These are phyloP conservation scores for Daldinia grandis DNA, from an alignment of 495 filamentous ascomycete genomes.

Conservation along the genomic window DNA sequence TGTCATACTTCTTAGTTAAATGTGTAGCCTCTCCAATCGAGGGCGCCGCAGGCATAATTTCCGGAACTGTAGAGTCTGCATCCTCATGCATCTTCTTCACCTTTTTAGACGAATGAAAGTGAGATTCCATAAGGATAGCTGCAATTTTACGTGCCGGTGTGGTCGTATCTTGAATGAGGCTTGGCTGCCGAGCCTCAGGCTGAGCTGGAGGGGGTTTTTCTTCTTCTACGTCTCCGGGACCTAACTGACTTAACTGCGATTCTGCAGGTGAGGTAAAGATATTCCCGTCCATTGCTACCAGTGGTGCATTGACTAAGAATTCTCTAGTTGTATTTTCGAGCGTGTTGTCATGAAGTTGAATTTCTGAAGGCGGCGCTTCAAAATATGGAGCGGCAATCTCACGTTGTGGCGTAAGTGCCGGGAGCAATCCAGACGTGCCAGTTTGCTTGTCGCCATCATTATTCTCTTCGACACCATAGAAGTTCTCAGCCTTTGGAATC, in stretches of 20 bases:
- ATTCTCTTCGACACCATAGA: constrained; percentile 23
- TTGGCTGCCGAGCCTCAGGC: constrained; percentile 13
- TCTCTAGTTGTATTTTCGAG: not conserved
- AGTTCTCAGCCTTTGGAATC: constrained; percentile 4
- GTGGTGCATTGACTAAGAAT: not conserved
- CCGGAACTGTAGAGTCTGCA: constrained; percentile 28
- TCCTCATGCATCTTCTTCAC: constrained; percentile 25
- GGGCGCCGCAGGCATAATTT: constrained; percentile 29
- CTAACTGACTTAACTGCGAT: constrained; percentile 8
- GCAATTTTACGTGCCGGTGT: constrained; percentile 35
- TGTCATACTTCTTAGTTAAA: constrained; percentile 38
- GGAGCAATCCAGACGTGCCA: constrained; percentile 19
- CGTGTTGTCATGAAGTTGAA: constrained; percentile 6
- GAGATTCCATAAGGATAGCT: constrained; percentile 28
- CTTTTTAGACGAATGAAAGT: constrained; percentile 7
- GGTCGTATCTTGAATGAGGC: constrained; percentile 5
- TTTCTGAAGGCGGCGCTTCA: constrained; percentile 10
- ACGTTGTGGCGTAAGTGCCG: constrained; percentile 25
- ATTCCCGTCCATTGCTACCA: not conserved
- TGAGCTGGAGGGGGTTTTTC: constrained; percentile 4
- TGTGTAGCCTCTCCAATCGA: constrained; percentile 42
- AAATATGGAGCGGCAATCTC: constrained; percentile 41
- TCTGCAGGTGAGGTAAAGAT: constrained; percentile 1
- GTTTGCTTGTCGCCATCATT: not conserved
- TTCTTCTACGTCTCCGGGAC: constrained; percentile 3